Percentiles rank a stretch among this genome's conserved stretches.
Conservation (phyloP, 208 protist species). For the Trypanosoma boissoni region DNA sequence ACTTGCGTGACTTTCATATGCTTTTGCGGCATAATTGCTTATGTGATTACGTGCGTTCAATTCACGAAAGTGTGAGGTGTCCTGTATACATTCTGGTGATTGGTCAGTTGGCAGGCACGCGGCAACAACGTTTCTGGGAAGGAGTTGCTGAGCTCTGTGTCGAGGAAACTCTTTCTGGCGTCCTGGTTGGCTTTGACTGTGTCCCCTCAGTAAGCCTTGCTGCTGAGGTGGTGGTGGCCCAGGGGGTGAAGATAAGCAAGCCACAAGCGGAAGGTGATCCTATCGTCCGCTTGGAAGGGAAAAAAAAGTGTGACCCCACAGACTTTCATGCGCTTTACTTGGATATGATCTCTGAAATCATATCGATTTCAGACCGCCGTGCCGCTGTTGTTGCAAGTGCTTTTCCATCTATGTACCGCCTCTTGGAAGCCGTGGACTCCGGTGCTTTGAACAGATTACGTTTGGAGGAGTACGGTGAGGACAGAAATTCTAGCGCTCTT, state of each 20-base stretch:
- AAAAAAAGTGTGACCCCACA: conserved; percentile 58
- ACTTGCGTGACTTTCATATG: conserved; percentile 15
- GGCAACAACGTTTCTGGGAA: conserved; percentile 18
- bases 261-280: conserved; percentile 40
- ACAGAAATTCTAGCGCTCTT: conserved; percentile 15
- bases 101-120: conserved; percentile 10
- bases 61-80: conserved; percentile 4
- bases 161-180: conserved; percentile 3
- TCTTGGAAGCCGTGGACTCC: conserved; percentile 48
- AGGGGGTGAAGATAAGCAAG: conserved; percentile 39
- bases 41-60: conserved; percentile 13
- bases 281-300: conserved; percentile 43
- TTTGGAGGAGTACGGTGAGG: conserved; percentile 24
- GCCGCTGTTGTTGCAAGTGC: conserved; percentile 44
- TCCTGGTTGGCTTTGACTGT: conserved; percentile 21
- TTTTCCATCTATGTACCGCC: conserved; percentile 61
- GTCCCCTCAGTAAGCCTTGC: conserved; percentile 5
- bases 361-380: conserved; percentile 50
- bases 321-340: conserved; percentile 72
- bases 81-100: conserved; percentile 20
- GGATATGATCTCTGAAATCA: conserved; percentile 66
- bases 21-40: conserved; percentile 22
- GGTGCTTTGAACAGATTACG: conserved; percentile 3
- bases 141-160: conserved; percentile 16
- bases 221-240: conserved; percentile 27